Evolutionary conservation across 2,329 filamentous ascomycete species (phyloP).

Genomic region (Colletotrichum incanum): DNA sequence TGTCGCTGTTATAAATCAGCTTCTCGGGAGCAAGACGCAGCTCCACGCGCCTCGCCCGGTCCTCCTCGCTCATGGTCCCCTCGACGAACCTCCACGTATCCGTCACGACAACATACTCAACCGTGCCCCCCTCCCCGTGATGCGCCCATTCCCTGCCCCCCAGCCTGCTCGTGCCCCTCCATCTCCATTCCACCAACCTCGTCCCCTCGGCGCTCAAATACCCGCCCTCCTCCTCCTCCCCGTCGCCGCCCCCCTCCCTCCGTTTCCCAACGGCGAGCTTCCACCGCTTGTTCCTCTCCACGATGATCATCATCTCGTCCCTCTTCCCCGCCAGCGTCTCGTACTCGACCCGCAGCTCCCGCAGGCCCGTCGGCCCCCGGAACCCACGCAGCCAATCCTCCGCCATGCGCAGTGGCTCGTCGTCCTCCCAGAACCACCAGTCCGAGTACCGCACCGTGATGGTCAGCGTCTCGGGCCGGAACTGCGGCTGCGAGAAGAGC

Average conservation of each 20-base stretch:
- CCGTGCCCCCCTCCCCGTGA: conserved; percentile 23
- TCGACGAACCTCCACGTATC: conserved; percentile 31
- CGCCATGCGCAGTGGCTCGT: conserved; percentile 54
- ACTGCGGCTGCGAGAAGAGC: conserved; percentile 48
- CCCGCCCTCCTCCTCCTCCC: conserved; percentile 7
- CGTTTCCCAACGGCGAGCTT: conserved; percentile 9
- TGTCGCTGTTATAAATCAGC: neutral
- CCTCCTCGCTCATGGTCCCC: conserved; percentile 19
- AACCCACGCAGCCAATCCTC: conserved; percentile 54
- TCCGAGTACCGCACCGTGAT: conserved; percentile 66
- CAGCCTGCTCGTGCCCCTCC: conserved; percentile 25
- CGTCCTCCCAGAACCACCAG: conserved; percentile 62
- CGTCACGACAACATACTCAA: conserved; percentile 36
- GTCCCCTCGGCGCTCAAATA: conserved; percentile 29
- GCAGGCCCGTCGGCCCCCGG: conserved; percentile 51
- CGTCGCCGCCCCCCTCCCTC: neutral
- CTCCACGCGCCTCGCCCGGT: conserved; percentile 8
- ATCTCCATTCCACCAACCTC: conserved; percentile 24
- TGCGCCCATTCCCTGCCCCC: conserved; percentile 25
- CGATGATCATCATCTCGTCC: conserved; percentile 61
- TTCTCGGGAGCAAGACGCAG: no score
- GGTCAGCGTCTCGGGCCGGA: conserved; percentile 56
- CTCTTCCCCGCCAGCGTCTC: conserved; percentile 64
- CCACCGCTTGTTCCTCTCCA: conserved; percentile 45
- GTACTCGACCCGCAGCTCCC: conserved; percentile 60